Evolutionary conservation across 192 early-diverging fungal species (phyloP), one percentile per base, ranked within the genome.

Genomic region (Gonapodya prolifera): DNA sequence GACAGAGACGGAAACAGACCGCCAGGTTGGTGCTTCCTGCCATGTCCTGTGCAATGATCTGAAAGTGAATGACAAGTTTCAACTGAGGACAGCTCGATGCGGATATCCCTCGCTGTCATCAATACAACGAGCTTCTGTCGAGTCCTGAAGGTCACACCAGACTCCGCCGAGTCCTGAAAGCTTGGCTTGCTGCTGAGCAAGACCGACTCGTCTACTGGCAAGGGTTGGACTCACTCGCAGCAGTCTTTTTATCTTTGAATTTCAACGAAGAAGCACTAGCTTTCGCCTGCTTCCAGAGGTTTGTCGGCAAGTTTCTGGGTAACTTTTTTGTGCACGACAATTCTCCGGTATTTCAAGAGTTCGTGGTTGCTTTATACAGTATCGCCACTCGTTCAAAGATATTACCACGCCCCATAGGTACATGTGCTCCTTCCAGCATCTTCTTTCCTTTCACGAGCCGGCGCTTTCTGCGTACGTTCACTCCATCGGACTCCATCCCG

Each of bases 261-360:
- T 94, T 92, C 76, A 88, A 90, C 78, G 85, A 93, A 61, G 93
- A 94, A 77, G 87, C 88, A 0, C 78, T 92, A 18, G 91, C 91
- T 13, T 93, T 91, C 83, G 78, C 84, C 1, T 91, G 89, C 78
- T 78, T 93, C 18, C 84, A 88, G 77, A 76, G 77, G 18, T 92
- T 94, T 76, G 81, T 93, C 33, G 87, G 86, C 33, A 87, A 86
- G 75, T 92, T 87, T 80, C 81, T 89, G 35, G 84, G 84, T 34
- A 88, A 91, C n/a, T 87, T 94, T 79, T 94, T 92, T 75, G 81
- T 91, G 71, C 83, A 81, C 34, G 91, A 94, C 75, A 94, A 94
- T 79, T 83, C 88, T 0, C 80, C 83, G 34, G 86, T 91, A 2
- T 84, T 94, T n/a, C 82, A 88, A 76, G 91, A 91, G 81, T 92